Base-by-base conservation (phyloP, 257 asterid species). In the Solanum neorickii region DNA sequence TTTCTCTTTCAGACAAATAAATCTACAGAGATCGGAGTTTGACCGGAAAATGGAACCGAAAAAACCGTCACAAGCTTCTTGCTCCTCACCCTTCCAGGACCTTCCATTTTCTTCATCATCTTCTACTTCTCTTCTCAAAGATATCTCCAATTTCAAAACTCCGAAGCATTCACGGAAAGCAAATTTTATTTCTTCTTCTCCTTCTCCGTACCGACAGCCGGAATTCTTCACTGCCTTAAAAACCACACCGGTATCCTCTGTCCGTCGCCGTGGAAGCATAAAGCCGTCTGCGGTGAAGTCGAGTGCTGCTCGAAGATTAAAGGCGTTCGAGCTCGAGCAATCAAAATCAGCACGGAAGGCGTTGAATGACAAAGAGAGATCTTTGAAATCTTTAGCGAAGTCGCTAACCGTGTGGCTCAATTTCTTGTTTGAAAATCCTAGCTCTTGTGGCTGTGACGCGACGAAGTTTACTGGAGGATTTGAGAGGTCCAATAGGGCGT, bases 321-420 rank as follows among this genome's bases (percentile, higher is more conserved):
- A 93, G 90, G 96, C 94, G 6, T 93, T 97, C 85, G 99, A 97
- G 91, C 88, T 92, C 69, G 99, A 97, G 84, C 99, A 97, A 82
- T 85, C 91, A 59, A 97, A 94, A 87, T 97, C 99, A 6, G 96
- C 98, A 1, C 91, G 99, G 87, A 92, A 94, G 89, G 94, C 92
- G 20, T 97, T 93, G 85, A 89, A 31, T 12, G 92, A 89, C 82
- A 97, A 95, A 89, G 97, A 95, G 75, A 93, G 93, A 44, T 95
- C 99, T 0, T 83, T 95, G 83, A 93, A 92, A 75, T 93, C 97
- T 3, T 89, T 97, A 9, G 92, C 97, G 21, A 97, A 94, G 66
- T 96, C 99, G 13, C 95, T 97, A 31, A 90, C 96, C 0, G 98
- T 96, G 56, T 97, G 99, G 99, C 94, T 97, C 88, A 97, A 97